Percentiles rank a stretch among this genome's conserved stretches.
Conservation (phyloP, 345 rosid species). For the Brassica nigra region DNA sequence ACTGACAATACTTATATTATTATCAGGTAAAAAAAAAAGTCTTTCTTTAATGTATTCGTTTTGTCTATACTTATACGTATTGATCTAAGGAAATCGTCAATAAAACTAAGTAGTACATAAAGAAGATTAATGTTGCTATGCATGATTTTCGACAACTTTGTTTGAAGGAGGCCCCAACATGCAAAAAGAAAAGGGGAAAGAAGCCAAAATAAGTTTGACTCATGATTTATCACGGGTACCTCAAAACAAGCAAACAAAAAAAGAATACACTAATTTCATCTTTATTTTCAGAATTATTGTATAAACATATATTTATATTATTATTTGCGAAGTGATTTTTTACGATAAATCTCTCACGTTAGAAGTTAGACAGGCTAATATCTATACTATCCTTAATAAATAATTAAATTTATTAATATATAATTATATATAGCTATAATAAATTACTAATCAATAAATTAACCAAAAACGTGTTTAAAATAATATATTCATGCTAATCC, state of each 20-base stretch:
- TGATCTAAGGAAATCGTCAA: neutral
- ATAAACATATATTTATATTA: neutral
- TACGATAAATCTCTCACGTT: too few species aligned
- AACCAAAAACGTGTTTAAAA: too few species aligned
- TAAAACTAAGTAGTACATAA: constrained; percentile 14
- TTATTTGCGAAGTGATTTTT: too few species aligned
- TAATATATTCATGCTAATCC: too few species aligned
- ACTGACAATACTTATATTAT: neutral
- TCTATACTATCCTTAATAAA: too few species aligned
- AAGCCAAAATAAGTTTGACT: constrained; percentile 42
- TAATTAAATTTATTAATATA: too few species aligned
- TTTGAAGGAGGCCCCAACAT: constrained; percentile 39
- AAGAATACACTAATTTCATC: neutral
- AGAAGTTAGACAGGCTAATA: too few species aligned
- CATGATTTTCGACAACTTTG: constrained; percentile 39
- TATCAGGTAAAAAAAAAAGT: neutral
- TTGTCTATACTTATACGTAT: constrained; percentile 23
- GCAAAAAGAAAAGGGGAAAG: constrained; percentile 38
- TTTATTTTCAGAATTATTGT: neutral
- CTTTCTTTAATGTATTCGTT: constrained; percentile 30
- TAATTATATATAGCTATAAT: too few species aligned
- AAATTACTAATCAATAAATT: too few species aligned
- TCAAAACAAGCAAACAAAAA: constrained; percentile 35
- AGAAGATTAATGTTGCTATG: constrained; percentile 33
- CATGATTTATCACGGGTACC: constrained; percentile 49